A percentile compares a stretch with the other conserved stretches of the same genome.
Conservation (phyloP, 2,329 filamentous ascomycete genomes). For the Cladosporium cucumerinum region DNA sequence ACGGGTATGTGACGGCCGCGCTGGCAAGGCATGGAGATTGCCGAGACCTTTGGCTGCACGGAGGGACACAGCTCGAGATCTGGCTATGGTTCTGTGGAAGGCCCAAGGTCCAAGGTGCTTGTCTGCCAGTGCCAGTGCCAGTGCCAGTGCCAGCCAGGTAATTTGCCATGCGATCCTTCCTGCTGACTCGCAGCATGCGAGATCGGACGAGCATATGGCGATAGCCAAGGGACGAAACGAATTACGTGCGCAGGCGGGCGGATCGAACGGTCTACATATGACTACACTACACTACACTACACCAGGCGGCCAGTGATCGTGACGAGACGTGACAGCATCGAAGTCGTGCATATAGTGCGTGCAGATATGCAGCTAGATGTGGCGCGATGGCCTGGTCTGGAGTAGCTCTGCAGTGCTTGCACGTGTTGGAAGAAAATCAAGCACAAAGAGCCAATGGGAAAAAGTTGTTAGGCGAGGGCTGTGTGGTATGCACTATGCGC, state of each 20-base stretch:
- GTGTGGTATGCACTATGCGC: conserved; percentile 1
- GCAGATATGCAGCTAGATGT: conserved; percentile 4
- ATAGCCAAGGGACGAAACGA: neutral
- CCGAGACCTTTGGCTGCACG: neutral
- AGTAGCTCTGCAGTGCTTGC: neutral
- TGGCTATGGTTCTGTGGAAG: neutral
- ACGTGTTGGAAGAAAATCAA: neutral
- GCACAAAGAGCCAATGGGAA: neutral
- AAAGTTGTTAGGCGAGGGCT: neutral
- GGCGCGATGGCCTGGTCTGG: neutral
- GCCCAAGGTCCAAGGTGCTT: neutral
- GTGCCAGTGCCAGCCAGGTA: neutral
- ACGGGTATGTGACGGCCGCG: neutral
- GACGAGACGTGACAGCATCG: conserved; percentile 5
- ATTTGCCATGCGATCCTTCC: neutral
- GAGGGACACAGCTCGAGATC: neutral
- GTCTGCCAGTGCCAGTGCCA: neutral
- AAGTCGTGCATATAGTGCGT: conserved; percentile 6
- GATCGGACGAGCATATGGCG: neutral
- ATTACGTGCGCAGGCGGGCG: neutral
- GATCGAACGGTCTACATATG: neutral
- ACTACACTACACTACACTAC: neutral
- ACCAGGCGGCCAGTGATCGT: neutral
- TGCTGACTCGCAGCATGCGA: neutral
- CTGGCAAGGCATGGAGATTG: conserved; percentile 3